Base-by-base conservation (phyloP, 176 grass and related monocot genomes). In the Echinochloa phyllopogon region DNA sequence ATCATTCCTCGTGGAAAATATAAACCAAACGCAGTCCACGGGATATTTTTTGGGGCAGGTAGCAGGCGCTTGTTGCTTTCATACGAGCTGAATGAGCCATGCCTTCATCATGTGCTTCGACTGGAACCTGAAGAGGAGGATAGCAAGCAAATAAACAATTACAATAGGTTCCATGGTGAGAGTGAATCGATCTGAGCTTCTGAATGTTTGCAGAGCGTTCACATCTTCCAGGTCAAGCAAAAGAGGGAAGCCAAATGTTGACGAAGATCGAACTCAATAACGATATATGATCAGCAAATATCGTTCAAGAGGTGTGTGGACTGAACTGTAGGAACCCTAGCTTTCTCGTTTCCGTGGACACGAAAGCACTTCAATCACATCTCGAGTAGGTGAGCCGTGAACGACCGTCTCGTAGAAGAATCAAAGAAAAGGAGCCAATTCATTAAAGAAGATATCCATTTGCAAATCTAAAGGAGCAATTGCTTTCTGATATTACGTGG, bases 351-450 rank as follows among this genome's bases (percentile, higher is more conserved):
- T 62, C 6, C n/a, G 21, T 64, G 69, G 17, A 47, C 15, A 24
- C 6, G 33, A 63, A 63, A 21, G 9, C 76, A 64, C 64, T 73
- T 12, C 18, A 8, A 39, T 82, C 85, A 82, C 85, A 87, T 87
- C 79, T 29, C 0, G 70, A 21, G 86, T 76, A 75, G 86, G 69
- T 82, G 71, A 58, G 59, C 6, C 78, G 69, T 82, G 71, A 58
- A 68, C 6, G 58, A 44, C 57, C 0, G 37, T 71, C 79, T 78
- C 49, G 39, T 44, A 69, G 75, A 49, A 41, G 14, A 75, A 39
- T 38, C 18, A 9, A 71, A 71, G 52, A 38, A 4, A 45, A 81
- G 9, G 53, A 80, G 29, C 9, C 17, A 15, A 41, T 18, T 44
- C 4, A 29, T 18, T 44, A 10, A 52, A 65, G 23, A 27, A 59